Percentiles rank a stretch among this genome's conserved stretches.
Conservation (phyloP, 371 early-diverging fungal species). For the Circinella minor region DNA sequence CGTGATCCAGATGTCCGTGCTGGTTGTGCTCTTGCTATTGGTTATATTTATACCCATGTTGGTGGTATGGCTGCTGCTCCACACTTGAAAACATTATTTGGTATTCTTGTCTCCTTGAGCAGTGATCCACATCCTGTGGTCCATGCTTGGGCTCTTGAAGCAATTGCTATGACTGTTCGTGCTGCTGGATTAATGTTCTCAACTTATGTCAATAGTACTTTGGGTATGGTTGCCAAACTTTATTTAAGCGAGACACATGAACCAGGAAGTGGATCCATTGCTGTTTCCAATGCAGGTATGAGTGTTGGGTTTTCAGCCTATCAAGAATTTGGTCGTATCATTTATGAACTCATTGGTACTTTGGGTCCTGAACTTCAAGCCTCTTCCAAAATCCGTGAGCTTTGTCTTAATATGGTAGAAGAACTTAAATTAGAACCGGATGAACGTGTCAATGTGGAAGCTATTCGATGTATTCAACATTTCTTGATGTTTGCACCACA, state of each 20-base stretch:
- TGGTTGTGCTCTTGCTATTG: slow-evolving; percentile 89
- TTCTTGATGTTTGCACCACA: slow-evolving; percentile 90
- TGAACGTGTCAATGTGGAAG: slow-evolving; percentile 83
- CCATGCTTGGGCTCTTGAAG: slow-evolving; percentile 91
- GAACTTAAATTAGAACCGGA: slow-evolving; percentile 80
- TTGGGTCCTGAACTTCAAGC: slow-evolving; percentile 91
- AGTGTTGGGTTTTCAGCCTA: slow-evolving; percentile 63
- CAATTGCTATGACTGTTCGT: slow-evolving; percentile 85
- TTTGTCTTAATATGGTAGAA: slow-evolving; percentile 79
- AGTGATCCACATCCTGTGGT: slow-evolving; percentile 93
- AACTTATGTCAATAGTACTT: slow-evolving; percentile 85
- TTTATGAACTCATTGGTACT: slow-evolving; percentile 88
- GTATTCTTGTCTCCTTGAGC: slow-evolving; percentile 87
- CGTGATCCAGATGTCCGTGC: slow-evolving; percentile 94
- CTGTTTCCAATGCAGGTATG: slow-evolving; percentile 67
- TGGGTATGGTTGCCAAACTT: slow-evolving; percentile 83
- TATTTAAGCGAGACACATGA: slow-evolving; percentile 90
- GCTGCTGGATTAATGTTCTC: slow-evolving; percentile 93
- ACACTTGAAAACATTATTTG: slow-evolving; percentile 88
- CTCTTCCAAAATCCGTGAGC: slow-evolving; percentile 72
- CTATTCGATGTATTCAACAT: slow-evolving; percentile 87
- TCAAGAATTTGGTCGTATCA: slow-evolving; percentile 85
- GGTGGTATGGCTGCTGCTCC: slow-evolving; percentile 90
- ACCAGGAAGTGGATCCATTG: slow-evolving; percentile 65
- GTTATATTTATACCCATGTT: slow-evolving; percentile 85